These are phyloP conservation scores for Litsea cubeba DNA, from an alignment of 164 flowering plant species.

Conservation along the genomic window DNA sequence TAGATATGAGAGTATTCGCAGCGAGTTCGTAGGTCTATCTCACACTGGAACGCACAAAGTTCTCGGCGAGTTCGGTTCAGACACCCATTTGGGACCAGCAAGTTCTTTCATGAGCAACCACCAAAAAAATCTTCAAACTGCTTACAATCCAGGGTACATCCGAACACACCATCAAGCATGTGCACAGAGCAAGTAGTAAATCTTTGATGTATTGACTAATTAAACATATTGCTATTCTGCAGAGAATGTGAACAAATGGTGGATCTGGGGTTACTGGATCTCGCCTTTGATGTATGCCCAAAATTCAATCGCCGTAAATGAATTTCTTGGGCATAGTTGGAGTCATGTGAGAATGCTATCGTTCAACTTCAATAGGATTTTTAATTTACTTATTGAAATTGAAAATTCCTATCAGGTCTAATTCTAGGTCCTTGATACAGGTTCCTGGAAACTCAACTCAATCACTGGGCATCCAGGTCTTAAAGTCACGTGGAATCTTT, in stretches of 20 bases:
- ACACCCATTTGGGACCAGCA: too few species aligned
- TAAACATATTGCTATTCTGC: neutral
- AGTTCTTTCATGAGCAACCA: too few species aligned
- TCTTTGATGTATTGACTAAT: too few species aligned
- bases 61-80: too few species aligned
- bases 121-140: too few species aligned
- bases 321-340: conserved; percentile 14
- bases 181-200: neutral
- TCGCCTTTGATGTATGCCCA: conserved; percentile 14
- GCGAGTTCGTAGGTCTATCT: too few species aligned
- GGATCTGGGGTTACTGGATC: conserved; percentile 14
- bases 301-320: conserved; percentile 8
- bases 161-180: neutral
- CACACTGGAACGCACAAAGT: too few species aligned
- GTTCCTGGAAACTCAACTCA: conserved; percentile 1
- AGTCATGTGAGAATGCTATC: neutral
- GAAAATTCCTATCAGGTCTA: neutral
- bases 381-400: neutral
- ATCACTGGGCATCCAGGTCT: conserved; percentile 19
- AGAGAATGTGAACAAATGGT: conserved; percentile 10
- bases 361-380: neutral
- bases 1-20: too few species aligned
- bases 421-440: neutral
- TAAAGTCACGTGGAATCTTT: conserved; percentile 31
- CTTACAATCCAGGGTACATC: neutral